Percentiles rank a stretch among this genome's conserved stretches.
Conservation (phyloP, 106 monocot species). For the Dioscorea dumetorum region DNA sequence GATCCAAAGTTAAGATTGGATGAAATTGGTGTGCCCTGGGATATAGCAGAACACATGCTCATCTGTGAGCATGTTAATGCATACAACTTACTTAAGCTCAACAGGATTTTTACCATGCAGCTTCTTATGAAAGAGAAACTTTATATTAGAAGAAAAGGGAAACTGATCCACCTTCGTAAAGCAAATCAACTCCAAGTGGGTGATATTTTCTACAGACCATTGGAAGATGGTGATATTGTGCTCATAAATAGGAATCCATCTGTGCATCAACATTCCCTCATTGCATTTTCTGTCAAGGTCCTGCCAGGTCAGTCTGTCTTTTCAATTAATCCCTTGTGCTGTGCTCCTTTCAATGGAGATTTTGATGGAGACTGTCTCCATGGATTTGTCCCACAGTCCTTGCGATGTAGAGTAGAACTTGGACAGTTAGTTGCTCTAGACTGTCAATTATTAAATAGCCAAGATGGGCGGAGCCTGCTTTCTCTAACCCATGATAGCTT, state of each 20-base stretch:
- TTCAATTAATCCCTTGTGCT: slow-evolving; percentile 86
- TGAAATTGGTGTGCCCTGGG: slow-evolving; percentile 73
- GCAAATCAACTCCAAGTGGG: slow-evolving; percentile 45
- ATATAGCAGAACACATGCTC: slow-evolving; percentile 36
- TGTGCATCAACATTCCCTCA: slow-evolving; percentile 81
- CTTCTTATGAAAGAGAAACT: slow-evolving; percentile 18
- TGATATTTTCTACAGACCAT: slow-evolving; percentile 53
- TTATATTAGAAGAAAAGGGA: slow-evolving; percentile 26
- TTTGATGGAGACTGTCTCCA: slow-evolving; percentile 98
- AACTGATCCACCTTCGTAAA: slow-evolving; percentile 21
- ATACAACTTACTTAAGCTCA: slow-evolving; percentile 44
- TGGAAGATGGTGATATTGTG: slow-evolving; percentile 78
- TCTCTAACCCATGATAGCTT: slow-evolving; percentile 87
- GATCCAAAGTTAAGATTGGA: slow-evolving; percentile 69
- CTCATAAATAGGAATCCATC: slow-evolving; percentile 78
- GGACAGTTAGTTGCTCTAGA: slow-evolving; percentile 61
- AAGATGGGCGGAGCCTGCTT: slow-evolving; percentile 63
- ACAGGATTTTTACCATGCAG: slow-evolving; percentile 12
- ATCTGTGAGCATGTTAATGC: slow-evolving; percentile 43
- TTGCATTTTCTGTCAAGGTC: slow-evolving; percentile 58
- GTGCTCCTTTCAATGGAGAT: slow-evolving; percentile 79
- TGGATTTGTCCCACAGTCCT: slow-evolving; percentile 75
- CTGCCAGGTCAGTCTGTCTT: slow-evolving; percentile 33
- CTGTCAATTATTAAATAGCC: slow-evolving; percentile 56
- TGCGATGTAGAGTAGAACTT: slow-evolving; percentile 63